A percentile compares a stretch with the other conserved stretches of the same genome.
Evolutionary conservation across 495 filamentous ascomycete genomes (phyloP).

Genomic region (Podospora pseudocomata): DNA sequence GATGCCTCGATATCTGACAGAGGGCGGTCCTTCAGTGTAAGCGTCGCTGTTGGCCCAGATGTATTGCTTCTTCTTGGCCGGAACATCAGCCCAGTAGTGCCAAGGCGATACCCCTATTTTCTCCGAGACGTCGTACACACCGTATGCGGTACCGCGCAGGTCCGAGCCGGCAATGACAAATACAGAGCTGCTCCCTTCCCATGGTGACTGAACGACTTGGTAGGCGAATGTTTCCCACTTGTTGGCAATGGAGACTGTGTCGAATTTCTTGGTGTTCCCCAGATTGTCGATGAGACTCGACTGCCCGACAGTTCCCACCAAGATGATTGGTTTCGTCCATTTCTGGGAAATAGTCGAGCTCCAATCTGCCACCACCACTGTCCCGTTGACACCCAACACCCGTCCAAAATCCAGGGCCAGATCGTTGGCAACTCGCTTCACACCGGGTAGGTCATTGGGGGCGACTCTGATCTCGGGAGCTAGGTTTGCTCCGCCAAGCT

Average conservation of each 20-base stretch:
- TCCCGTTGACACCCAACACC: slow-evolving; percentile 43
- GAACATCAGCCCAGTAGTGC: slow-evolving; percentile 64
- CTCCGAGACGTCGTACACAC: slow-evolving; percentile 60
- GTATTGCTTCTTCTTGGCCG: slow-evolving; percentile 42
- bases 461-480: slow-evolving; percentile 32
- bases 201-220: slow-evolving; percentile 48
- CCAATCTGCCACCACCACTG: slow-evolving; percentile 30
- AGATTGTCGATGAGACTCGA: slow-evolving; percentile 48
- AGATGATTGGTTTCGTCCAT: slow-evolving; percentile 34
- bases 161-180: slow-evolving; percentile 61
- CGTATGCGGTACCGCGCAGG: slow-evolving; percentile 59
- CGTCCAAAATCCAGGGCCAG: slow-evolving; percentile 51
- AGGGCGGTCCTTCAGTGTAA: slow-evolving; percentile 52
- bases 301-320: slow-evolving; percentile 50
- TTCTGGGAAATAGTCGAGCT: slow-evolving; percentile 27
- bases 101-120: slow-evolving; percentile 63
- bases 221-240: slow-evolving; percentile 62
- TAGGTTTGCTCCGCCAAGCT: slow-evolving; percentile 25
- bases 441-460: slow-evolving; percentile 42
- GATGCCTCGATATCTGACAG: slow-evolving; percentile 63
- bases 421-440: slow-evolving; percentile 46
- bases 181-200: slow-evolving; percentile 43
- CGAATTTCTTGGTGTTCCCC: slow-evolving; percentile 44
- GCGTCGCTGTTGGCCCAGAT: slow-evolving; percentile 48
- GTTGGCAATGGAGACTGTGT: slow-evolving; percentile 44